Evolutionary conservation across 2,329 filamentous ascomycete species (phyloP).

Genomic region (Colletotrichum noveboracense): DNA sequence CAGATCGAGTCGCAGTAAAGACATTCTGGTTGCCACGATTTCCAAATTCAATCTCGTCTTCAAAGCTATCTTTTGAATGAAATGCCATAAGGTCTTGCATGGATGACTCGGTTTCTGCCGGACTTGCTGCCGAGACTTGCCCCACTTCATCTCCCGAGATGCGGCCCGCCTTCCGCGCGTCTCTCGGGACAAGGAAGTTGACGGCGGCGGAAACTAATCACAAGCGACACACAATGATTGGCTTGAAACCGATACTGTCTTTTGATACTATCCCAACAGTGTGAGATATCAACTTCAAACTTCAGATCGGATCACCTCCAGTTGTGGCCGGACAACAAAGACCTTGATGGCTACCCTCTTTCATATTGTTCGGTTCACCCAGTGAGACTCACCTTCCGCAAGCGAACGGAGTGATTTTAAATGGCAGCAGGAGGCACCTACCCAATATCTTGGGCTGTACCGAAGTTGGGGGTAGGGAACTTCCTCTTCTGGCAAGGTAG

Average conservation of each 20-base stretch:
- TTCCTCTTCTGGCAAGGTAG: neutral
- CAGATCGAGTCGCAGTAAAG: neutral
- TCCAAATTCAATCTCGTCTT: fast-evolving
- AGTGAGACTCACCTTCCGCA: neutral
- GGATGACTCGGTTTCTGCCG: neutral
- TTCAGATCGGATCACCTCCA: neutral
- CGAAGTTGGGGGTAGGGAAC: neutral
- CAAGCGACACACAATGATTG: neutral
- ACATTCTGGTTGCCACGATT: fast-evolving
- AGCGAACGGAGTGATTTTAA: neutral
- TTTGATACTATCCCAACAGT: fast-evolving
- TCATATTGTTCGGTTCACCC: neutral
- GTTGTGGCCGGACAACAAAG: fast-evolving
- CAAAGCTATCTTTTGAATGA: neutral
- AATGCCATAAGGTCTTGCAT: neutral
- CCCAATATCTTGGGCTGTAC: neutral
- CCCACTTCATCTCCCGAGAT: fast-evolving
- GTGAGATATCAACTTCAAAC: neutral
- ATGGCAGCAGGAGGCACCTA: neutral
- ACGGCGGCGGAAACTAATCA: neutral
- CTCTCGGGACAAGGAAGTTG: neutral
- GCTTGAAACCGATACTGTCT: neutral
- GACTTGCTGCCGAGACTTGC: neutral
- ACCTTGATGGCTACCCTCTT: neutral
- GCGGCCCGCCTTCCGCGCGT: neutral